These are phyloP conservation scores for Hymenoscyphus salicellus DNA, from an alignment of 2,329 filamentous ascomycete species.

Conservation along the genomic window DNA sequence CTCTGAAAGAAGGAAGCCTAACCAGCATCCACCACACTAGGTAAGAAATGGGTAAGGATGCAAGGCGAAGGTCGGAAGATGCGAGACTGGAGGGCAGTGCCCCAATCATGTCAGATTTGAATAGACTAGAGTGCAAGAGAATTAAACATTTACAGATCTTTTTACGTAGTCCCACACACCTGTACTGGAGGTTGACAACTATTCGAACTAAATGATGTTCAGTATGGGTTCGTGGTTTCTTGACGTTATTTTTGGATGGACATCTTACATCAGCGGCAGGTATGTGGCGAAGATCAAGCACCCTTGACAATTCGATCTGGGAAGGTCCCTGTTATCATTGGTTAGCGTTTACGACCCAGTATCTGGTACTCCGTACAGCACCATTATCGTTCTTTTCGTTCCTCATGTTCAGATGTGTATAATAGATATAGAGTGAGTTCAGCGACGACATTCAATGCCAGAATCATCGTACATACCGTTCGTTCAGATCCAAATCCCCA, in stretches of 20 bases:
- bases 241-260: background rate
- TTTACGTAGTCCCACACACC: background rate
- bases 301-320: background rate
- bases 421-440: constrained; percentile 2
- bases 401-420: background rate
- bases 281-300: background rate
- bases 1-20: background rate
- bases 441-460: background rate
- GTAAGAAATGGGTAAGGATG: background rate
- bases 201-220: too few relatives aligned
- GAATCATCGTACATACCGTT: background rate
- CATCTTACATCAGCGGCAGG: background rate
- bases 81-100: background rate
- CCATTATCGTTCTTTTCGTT: background rate
- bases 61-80: background rate
- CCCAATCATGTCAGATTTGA: background rate
- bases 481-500: background rate
- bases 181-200: background rate
- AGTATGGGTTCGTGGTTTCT: background rate
- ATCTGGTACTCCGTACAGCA: background rate
- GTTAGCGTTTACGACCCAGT: background rate
- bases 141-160: background rate
- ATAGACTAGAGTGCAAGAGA: background rate
- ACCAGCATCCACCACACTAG: background rate
- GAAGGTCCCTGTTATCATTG: background rate